Evolutionary conservation across 2,329 filamentous ascomycete species (phyloP), one percentile per base, ranked within the genome.

Genomic region (Fusarium tuaranense): DNA sequence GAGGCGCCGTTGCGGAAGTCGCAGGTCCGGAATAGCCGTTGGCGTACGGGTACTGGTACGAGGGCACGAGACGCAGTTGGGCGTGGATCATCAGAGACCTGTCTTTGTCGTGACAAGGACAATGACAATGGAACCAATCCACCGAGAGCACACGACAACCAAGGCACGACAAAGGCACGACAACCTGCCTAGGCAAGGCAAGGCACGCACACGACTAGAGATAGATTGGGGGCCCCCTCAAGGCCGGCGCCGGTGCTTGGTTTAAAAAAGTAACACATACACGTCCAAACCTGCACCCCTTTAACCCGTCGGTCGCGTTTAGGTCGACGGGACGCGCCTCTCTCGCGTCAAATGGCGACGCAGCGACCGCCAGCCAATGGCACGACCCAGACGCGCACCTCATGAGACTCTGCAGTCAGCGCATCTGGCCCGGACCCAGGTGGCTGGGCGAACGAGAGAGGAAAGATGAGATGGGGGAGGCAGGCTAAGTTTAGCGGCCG

Each of bases 361-460:
- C 59, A 59, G 65, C 55, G 55, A 32, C 22, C 22, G 13, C 39
- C 32, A 32, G 48, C 76, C 76, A 78, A 78, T 78, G 59, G 41
- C 57, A 64, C 64, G 73, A 63, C 73, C 68, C 63, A 61, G 66
- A 76, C 71, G 68, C 76, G 76, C 69, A 69, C 51, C 68, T 77
- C 55, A 76, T 68, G 70, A 78, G 74, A 78, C 68, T 73, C 58
- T 74, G 61, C 60, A 75, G 68, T 76, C 68, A 71, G 69, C 73
- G 67, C 75, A 77, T 67, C 51, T 48, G 71, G 63, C 59, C 51
- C 58, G 62, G 71, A 68, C 74, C 65, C 66, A 70, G 67, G 76
- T 76, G 76, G 76, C 71, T 78, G 76, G 76, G 68, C 70, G 72
- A 74, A 77, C 72, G 59, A 75, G 72, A 66, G 71, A 65, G 65